These are phyloP conservation scores for Alloteropsis angusta DNA, from an alignment of 202 grass and related monocot species.

Conservation along the genomic window DNA sequence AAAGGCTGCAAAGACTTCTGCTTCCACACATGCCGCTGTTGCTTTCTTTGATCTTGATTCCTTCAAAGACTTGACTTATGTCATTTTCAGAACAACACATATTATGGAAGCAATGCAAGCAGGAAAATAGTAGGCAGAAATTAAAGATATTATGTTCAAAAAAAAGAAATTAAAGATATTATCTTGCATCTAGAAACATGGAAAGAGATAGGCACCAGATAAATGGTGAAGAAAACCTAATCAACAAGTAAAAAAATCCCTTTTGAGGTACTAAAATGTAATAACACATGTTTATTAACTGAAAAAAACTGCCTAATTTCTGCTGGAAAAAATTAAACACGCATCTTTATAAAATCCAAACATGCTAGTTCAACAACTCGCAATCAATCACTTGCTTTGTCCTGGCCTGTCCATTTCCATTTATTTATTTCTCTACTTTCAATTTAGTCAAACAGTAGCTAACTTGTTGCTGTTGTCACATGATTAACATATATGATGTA, in stretches of 20 bases:
- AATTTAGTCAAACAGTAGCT: background rate
- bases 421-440: background rate
- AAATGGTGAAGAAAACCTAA: background rate
- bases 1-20: background rate
- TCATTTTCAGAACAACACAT: background rate
- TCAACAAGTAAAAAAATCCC: background rate
- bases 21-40: background rate
- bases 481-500: no score
- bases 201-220: background rate
- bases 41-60: background rate
- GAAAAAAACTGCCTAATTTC: no score
- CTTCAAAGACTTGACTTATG: slow-evolving; percentile 4
- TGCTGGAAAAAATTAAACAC: no score
- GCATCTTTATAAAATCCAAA: background rate
- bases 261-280: background rate
- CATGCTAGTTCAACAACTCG: background rate
- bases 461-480: background rate
- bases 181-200: background rate
- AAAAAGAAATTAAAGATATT: background rate
- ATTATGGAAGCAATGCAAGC: background rate
- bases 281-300: background rate
- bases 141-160: background rate
- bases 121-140: background rate
- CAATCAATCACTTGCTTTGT: background rate
- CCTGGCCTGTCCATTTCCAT: background rate